Evolutionary conservation across 2,329 filamentous ascomycete species (phyloP), one percentile per base, ranked within the genome.

Genomic region (Dendrostoma leiphaemia): DNA sequence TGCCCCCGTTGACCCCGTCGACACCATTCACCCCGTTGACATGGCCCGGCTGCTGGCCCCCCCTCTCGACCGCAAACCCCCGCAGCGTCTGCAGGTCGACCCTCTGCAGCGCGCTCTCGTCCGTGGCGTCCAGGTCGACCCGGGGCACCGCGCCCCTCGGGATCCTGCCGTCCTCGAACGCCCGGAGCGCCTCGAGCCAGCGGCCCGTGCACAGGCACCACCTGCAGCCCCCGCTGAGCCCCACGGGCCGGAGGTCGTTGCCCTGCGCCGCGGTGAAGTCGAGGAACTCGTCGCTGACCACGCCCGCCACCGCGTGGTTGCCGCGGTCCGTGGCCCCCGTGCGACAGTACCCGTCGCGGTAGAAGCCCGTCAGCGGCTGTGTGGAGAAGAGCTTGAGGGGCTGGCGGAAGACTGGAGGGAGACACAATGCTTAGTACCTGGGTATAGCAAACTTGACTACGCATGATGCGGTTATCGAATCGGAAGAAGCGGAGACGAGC

Each of bases 41-140:
- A 93, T 94, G 89, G 78, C 93, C 28, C 90, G 90, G 1, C 72
- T 92, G 43, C 77, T 87, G 48, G 85, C 21, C 19, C 46, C 29
- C 31, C 23, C 46, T 26, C 24, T 51, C 53, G 4, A 67, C 71
- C 12, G 77, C 75, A 70, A 79, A 82, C 61, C 67, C 70, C 66
- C 73, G 74, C 61, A 83, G 63, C 47, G 76, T 74, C 31, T 78
- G 73, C 62, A 82, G 49, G 8, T 69, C 67, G 21, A 80, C 71
- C 48, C 71, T 74, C 24, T 70, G 64, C 57, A 83, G 61, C 12
- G 77, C 80, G 57, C 76, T 75, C 62, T 77, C 72, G 63, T 81
- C 79, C 37, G 79, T 82, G 21, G 77, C 77, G 28, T 74, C 72
- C 35, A 82, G 62, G 44, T 76, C 75, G 15, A 83, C 71, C 56